A percentile compares a stretch with the other conserved stretches of the same genome.
These are phyloP conservation scores for Apophysomyces elegans DNA, from an alignment of 371 early-diverging fungal species.

Conservation along the genomic window DNA sequence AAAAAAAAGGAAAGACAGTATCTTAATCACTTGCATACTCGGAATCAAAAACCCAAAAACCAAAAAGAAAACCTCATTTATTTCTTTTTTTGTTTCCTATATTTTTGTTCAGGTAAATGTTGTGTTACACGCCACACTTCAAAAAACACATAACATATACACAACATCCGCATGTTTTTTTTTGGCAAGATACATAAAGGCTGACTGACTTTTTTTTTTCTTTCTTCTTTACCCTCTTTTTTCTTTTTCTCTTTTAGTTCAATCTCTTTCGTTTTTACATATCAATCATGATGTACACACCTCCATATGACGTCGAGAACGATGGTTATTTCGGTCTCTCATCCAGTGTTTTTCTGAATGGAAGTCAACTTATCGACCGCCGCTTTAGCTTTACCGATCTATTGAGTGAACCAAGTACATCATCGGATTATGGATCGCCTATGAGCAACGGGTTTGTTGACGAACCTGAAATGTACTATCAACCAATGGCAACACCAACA, in stretches of 20 bases:
- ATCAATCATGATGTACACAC: constrained; percentile 5
- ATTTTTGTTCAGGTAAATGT: constrained; percentile 8
- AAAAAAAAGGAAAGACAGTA: background rate
- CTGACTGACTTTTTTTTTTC: background rate
- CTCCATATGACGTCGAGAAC: constrained; percentile 1
- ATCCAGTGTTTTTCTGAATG: constrained; percentile 1
- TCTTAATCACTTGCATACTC: too few relatives aligned
- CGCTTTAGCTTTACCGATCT: constrained; percentile 4
- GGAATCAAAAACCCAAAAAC: background rate
- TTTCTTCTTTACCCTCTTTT: background rate
- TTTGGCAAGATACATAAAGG: background rate
- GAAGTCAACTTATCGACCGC: background rate
- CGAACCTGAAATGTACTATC: constrained; percentile 6
- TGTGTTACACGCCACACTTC: constrained; percentile 6
- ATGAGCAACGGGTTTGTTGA: constrained; percentile 7
- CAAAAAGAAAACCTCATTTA: background rate
- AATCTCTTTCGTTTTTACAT: background rate
- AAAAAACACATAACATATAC: background rate
- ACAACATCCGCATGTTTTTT: too few relatives aligned
- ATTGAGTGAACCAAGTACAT: constrained; percentile 5
- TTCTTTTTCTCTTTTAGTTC: background rate
- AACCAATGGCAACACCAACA: too few relatives aligned
- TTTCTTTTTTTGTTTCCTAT: background rate
- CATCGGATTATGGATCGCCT: constrained; percentile 8
- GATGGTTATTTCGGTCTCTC: background rate